Evolutionary conservation across 164 flowering plant genomes (phyloP), one percentile per base, ranked within the genome.

Genomic region (Akebia trifoliata): DNA sequence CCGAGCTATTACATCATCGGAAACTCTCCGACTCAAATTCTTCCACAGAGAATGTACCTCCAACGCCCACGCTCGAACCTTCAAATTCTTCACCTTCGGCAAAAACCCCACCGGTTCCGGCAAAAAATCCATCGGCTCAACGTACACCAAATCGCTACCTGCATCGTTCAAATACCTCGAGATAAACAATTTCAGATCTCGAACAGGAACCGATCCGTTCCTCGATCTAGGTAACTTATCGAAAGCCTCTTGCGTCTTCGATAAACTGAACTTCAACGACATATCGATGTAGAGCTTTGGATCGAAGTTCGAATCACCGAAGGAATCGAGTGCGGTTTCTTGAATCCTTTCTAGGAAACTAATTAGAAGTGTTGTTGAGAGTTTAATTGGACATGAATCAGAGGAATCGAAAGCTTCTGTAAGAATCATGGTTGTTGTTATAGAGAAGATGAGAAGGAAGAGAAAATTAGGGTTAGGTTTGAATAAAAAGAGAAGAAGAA

Each of bases 1-100:
- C 28, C 46, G 32, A 24, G 72, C 54, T 12, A 17, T 22, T 4
- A 82, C 90, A 49, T 39, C 58, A 17, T 49, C 67, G 20, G 80
- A 75, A 6, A 87, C 89, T 67, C 58, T 73, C 70, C 99, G 57
- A 48, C 90, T 83, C 79, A 93, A 69, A 70, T 80, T 87, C 76
- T 72, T 93, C 99, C 97, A 93, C 44, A 93, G 62, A 0, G 72
- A 47, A 71, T 90, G 99, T 37, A 93, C 81, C 69, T 87, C 83
- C 69, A 87, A 43, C 0, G 90, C 99, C 96, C 97, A 93, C 9
- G 55, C 71, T 54, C 95, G 74, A 42, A 85, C 80, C 69, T 69
- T 71, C 8, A 42, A 48, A 46, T 65, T 69, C 73, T 76, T 44
- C 56, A 89, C 98, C 28, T 65, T 48, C 1, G 84, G 81, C 81